These are phyloP conservation scores for Phanerochaete carnosa DNA, from an alignment of 768 basidiomycete species.

Conservation along the genomic window DNA sequence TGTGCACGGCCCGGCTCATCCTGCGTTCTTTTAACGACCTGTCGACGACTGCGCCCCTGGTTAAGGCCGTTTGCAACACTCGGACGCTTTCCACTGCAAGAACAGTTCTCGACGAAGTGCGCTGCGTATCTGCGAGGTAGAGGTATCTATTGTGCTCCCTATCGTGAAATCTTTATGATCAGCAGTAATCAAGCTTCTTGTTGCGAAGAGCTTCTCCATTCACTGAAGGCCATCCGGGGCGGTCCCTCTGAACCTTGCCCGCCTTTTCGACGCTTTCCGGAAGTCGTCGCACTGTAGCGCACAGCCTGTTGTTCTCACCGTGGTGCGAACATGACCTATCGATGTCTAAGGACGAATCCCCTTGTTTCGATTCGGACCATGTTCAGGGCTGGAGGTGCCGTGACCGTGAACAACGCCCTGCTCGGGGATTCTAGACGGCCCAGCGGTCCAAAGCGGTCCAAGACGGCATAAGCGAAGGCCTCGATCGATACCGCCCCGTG, in stretches of 20 bases:
- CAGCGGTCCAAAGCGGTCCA: neutral
- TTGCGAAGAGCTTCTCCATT: neutral
- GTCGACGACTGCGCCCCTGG: too few relatives aligned
- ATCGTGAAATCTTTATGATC: neutral
- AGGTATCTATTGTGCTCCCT: too few relatives aligned
- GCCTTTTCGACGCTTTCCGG: conserved; percentile 2
- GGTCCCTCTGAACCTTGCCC: conserved; percentile 5
- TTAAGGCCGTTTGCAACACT: neutral
- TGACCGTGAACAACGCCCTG: neutral
- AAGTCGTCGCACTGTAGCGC: neutral
- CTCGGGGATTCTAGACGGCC: neutral
- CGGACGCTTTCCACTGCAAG: neutral
- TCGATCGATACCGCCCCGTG: neutral
- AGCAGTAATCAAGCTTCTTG: neutral
- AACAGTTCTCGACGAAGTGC: neutral
- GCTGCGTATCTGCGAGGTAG: too few relatives aligned
- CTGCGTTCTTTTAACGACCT: too few relatives aligned
- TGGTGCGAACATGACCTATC: neutral
- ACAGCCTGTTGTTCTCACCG: neutral
- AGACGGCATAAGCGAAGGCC: neutral
- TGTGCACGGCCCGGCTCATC: too few relatives aligned
- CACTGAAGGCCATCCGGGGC: neutral
- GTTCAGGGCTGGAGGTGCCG: neutral
- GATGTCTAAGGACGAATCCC: neutral
- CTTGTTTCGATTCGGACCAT: neutral